Base-by-base conservation (phyloP, 768 basidiomycete species). In the Mycena metata region DNA sequence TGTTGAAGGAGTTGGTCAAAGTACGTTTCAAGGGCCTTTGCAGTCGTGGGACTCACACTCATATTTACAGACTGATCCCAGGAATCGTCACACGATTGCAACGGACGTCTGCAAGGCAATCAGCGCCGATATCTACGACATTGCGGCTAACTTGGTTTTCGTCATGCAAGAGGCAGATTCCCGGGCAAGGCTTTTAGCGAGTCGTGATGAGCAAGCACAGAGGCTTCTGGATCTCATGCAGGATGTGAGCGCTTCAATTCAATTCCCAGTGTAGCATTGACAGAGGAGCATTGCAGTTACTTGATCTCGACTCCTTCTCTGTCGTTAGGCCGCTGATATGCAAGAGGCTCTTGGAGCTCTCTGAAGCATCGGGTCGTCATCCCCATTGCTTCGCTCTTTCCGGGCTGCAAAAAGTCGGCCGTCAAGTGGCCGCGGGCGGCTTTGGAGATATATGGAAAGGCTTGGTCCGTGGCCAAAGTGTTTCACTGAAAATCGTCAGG, bases 381-480 rank as follows among this genome's bases (percentile, higher is more conserved):
- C 64, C 64, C 19, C 23, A 19, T 16, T 66, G 64, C 33, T 50
- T 59, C 23, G 0, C 57, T 45, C 49, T 66, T 13, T 4, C 41
- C 0, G 57, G 24, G 24, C 23, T 66, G 57, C 39, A 59, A 30
- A 39, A 33, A 19, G 42, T 51, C 2, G 49, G 49, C 12, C 35
- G 23, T 4, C 63, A 47, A 39, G 43, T 64, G 21, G 45, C 62
- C 9, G 62, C 21, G 0, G 62, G 62, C 24, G 43, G 21, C 3
- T 64, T 64, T 45, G 54, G 52, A 10, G 54, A 64, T 56, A 33
- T 55, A 9, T 64, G 21, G 30, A 55, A 41, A n/a, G 47, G 64
- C 1, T 33, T 51, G 11, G 45, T 58, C 8, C 13, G 19, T 19
- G 61, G 52, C 3, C 61, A 55, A 36, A 33, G 9, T 2, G 61